Evolutionary conservation across 2,329 filamentous ascomycete species (phyloP).

Genomic region (Colletotrichum tropicale): DNA sequence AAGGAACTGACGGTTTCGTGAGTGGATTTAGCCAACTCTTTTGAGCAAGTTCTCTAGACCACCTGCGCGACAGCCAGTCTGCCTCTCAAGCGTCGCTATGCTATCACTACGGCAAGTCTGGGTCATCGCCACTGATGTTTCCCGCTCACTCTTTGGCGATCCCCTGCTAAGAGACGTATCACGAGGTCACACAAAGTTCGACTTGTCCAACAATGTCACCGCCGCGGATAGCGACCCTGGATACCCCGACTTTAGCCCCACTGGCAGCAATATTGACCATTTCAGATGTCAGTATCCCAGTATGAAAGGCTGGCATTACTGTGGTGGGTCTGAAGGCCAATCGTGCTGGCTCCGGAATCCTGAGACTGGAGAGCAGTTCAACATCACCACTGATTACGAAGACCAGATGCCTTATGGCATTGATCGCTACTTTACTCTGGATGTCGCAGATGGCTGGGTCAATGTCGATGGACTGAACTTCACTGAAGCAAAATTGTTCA

Average conservation of each 20-base stretch:
- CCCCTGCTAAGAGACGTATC: background rate
- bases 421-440: slow-evolving; percentile 23
- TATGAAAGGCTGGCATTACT: slow-evolving; percentile 27
- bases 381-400: slow-evolving; percentile 32
- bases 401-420: slow-evolving; percentile 23
- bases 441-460: slow-evolving; percentile 17
- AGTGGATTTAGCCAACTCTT: background rate
- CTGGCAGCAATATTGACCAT: background rate
- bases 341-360: slow-evolving; percentile 29
- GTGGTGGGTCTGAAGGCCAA: slow-evolving; percentile 27
- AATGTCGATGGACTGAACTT: slow-evolving; percentile 28
- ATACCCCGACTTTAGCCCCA: background rate
- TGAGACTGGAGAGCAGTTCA: slow-evolving; percentile 23
- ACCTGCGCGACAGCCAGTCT: background rate
- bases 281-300: slow-evolving; percentile 29
- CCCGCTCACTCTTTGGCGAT: background rate
- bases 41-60: background rate
- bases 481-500: slow-evolving; percentile 27
- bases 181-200: background rate
- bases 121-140: background rate
- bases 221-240: background rate
- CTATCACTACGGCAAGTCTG: background rate
- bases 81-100: background rate
- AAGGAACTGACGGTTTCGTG: background rate
- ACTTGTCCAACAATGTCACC: background rate